Evolutionary conservation across 1,284 basidiomycete genomes (phyloP).

Genomic region (Cutaneotrichosporon dermatis): DNA sequence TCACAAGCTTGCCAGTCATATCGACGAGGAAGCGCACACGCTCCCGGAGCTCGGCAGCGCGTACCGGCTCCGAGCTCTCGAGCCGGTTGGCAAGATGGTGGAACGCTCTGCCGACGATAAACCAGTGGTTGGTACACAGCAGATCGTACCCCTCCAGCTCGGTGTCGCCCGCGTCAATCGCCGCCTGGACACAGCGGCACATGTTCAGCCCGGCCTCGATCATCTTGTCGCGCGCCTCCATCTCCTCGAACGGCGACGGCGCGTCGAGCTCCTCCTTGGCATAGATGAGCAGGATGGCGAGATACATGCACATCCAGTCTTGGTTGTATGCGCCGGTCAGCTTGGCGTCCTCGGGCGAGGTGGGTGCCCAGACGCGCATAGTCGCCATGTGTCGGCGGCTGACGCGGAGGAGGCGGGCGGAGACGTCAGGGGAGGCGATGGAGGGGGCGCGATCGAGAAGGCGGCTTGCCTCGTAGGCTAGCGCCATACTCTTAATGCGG

Average conservation of each 20-base stretch:
- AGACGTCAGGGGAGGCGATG: constrained; percentile 18
- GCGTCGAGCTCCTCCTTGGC: constrained; percentile 30
- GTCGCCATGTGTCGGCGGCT: constrained; percentile 26
- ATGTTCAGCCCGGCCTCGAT: constrained; percentile 25
- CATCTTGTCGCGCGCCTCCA: constrained; percentile 20
- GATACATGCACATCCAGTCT: constrained; percentile 23
- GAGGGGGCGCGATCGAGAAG: constrained; percentile 5
- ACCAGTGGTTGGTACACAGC: constrained; percentile 15
- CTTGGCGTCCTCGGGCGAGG: constrained; percentile 12
- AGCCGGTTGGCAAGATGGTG: constrained; percentile 15
- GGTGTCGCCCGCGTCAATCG: constrained; percentile 23
- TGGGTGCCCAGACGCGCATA: constrained; percentile 13
- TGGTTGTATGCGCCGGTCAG: constrained; percentile 16
- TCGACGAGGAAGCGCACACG: constrained; percentile 10
- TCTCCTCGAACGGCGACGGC: constrained; percentile 9
- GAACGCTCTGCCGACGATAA: constrained; percentile 12
- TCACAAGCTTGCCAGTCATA: constrained; percentile 1
- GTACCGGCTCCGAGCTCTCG: constrained; percentile 8
- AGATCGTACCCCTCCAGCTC: constrained; percentile 21
- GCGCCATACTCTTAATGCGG: constrained; percentile 25
- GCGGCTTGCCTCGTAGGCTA: constrained; percentile 22
- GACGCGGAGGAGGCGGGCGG: constrained; percentile 19
- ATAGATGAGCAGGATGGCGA: constrained; percentile 21
- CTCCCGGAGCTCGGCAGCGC: constrained; percentile 5
- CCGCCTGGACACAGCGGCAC: constrained; percentile 20